Evolutionary conservation across 2,329 filamentous ascomycete genomes (phyloP).

Genomic region (Monilinia aucupariae): DNA sequence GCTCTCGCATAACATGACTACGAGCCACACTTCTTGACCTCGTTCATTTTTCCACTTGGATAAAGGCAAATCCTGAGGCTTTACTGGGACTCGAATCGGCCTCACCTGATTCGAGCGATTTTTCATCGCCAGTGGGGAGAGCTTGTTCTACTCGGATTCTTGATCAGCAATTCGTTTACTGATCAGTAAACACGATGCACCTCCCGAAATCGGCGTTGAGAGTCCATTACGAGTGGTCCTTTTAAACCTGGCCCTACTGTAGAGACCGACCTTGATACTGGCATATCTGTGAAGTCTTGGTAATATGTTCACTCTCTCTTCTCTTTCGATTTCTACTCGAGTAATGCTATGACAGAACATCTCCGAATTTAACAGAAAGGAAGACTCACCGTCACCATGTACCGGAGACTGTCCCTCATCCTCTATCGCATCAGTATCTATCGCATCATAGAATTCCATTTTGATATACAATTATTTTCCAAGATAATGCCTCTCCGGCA

Average conservation of each 20-base stretch:
- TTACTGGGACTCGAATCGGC: background rate
- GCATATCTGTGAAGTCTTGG: background rate
- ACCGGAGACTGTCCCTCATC: background rate
- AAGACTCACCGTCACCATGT: background rate
- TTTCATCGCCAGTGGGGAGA: background rate
- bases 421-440: no score
- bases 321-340: background rate
- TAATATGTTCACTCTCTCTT: background rate
- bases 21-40: constrained; percentile 1
- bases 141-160: background rate
- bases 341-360: background rate
- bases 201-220: background rate
- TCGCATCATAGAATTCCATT: background rate
- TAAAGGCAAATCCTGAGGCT: background rate
- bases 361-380: background rate
- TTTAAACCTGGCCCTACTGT: background rate
- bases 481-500: background rate
- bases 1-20: constrained; percentile 10
- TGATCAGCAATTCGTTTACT: background rate
- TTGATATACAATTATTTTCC: background rate
- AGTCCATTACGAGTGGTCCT: background rate
- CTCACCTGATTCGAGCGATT: background rate
- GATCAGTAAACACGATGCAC: background rate
- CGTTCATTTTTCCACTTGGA: background rate
- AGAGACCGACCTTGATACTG: background rate